These are phyloP conservation scores for Ophiobolus disseminans DNA, from an alignment of 2,329 filamentous ascomycete genomes.

Conservation along the genomic window DNA sequence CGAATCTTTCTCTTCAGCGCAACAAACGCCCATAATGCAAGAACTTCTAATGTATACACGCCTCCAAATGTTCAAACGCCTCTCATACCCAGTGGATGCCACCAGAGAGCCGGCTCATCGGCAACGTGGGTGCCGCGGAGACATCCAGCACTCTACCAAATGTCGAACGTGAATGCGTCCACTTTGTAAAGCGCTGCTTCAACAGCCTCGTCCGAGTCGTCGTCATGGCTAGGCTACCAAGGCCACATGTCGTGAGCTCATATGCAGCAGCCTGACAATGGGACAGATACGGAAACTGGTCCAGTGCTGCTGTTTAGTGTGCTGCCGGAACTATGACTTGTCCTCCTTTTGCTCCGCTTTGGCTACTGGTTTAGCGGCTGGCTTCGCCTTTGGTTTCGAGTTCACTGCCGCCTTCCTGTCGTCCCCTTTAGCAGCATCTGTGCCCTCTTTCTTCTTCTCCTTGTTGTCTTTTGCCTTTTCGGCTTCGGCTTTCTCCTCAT, in stretches of 20 bases:
- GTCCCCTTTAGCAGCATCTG: conserved; percentile 40
- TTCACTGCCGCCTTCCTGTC: conserved; percentile 34
- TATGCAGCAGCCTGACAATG: background rate
- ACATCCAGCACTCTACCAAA: background rate
- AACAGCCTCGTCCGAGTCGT: too few species aligned
- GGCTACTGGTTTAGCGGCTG: too few species aligned
- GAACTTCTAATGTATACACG: conserved; percentile 43
- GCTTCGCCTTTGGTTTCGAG: too few species aligned
- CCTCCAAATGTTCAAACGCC: conserved; percentile 27
- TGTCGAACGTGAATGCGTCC: too few species aligned
- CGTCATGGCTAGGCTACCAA: background rate
- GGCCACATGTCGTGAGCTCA: background rate
- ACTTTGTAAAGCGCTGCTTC: too few species aligned
- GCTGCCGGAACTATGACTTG: conserved; percentile 32
- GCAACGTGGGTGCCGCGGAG: background rate
- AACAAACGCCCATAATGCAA: conserved; percentile 41
- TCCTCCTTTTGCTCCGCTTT: conserved; percentile 59
- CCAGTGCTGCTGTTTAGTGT: background rate
- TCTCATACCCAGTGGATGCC: conserved; percentile 15
- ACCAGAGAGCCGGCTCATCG: conserved; percentile 20
- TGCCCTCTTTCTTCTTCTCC: conserved; percentile 57
- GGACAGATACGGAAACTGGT: background rate
- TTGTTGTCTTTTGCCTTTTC: conserved; percentile 61
- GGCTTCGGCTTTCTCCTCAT: conserved; percentile 44
- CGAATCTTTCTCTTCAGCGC: conserved; percentile 20